Evolutionary conservation across 2,329 filamentous ascomycete genomes (phyloP), one percentile per base, ranked within the genome.

Genomic region (Cladophialophora yegresii): DNA sequence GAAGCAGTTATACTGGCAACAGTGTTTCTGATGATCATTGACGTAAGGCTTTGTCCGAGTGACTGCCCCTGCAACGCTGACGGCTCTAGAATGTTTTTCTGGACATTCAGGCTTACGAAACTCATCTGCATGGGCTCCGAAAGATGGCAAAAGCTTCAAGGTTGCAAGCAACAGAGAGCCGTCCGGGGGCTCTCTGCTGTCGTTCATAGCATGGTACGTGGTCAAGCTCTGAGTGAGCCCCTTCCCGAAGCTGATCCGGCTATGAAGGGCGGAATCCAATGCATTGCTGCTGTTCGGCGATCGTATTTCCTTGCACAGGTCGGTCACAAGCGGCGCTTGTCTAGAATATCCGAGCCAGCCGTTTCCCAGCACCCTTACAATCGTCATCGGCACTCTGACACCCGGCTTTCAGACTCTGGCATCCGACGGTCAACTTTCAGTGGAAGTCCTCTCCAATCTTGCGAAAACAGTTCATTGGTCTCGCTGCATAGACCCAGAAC

Each of bases 1-100:
- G 63, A 67, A 23, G 66, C 63, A 47, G 57, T 67, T 26, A 62
- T 67, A 30, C 49, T 67, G 26, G 63, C 66, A 22, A 67, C 66
- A 2, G 61, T 67, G 10, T 65, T 67, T 28, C 61, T 67, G 23
- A 67, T 67, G 66, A 67, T 67, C n/a, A 67, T 61, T 47, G 66
- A 67, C 28, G 66, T 65, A 59, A 47, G 63, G n/a, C 16, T 63
- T 16, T 36, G 45, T 4, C 20, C 26, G 26, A 26, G n/a, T 2
- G 9, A 36, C 28, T 47, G 8, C n/a, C 12, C 26, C 16, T 7
- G 4, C 53, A 16, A 4, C 33, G 22, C 45, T 61, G 40, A 64
- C 20, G 1, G 23, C 4, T 13, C 12, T 49, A 67, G 66, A 67
- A 67, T 36, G 66, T 67, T 7, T 67, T 65, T 32, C 53, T 65